phyloP scores from a whole-genome alignment of 2,329 filamentous ascomycete genomes.

The Fusarium sambucinum region DNA sequence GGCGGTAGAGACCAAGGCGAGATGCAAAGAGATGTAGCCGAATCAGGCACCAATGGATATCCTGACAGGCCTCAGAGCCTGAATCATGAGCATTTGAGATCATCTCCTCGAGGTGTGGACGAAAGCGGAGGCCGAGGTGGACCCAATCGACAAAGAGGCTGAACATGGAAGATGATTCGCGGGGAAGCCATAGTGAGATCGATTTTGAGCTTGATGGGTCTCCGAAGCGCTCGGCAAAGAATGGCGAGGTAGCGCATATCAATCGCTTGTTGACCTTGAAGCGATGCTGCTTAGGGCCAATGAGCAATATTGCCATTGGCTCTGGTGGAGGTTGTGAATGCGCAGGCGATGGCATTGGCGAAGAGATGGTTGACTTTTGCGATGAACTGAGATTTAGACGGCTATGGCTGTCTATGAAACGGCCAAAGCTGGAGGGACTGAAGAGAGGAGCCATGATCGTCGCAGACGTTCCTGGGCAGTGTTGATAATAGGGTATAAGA shows the following conservation, averaged over 20 bases:
- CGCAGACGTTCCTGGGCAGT: constrained; percentile 13
- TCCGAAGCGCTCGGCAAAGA: constrained; percentile 62
- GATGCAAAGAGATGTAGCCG: constrained; percentile 69
- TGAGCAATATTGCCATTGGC: constrained; percentile 54
- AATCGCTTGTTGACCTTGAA: constrained; percentile 60
- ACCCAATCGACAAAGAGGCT: constrained; percentile 67
- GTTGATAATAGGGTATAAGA: constrained; percentile 18
- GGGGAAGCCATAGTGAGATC: constrained; percentile 57
- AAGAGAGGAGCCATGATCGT: constrained; percentile 44
- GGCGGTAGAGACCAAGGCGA: constrained; percentile 60
- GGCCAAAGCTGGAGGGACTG: constrained; percentile 41
- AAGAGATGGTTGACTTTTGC: constrained; percentile 41
- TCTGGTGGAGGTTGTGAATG: constrained; percentile 40
- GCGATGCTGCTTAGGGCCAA: constrained; percentile 57
- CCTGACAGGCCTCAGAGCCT: constrained; percentile 50
- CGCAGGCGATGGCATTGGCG: constrained; percentile 38
- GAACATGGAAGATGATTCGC: constrained; percentile 65
- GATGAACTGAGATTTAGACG: constrained; percentile 29
- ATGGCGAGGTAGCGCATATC: constrained; percentile 60
- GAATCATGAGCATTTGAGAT: constrained; percentile 50
- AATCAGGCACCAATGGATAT: constrained; percentile 68
- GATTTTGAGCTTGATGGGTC: constrained; percentile 48
- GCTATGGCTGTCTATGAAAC: constrained; percentile 36
- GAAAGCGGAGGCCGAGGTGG: constrained; percentile 59
- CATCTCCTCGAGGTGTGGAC: constrained; percentile 58